These are phyloP conservation scores for Quercus cerris DNA, from an alignment of 306 rosid species.

Conservation along the genomic window DNA sequence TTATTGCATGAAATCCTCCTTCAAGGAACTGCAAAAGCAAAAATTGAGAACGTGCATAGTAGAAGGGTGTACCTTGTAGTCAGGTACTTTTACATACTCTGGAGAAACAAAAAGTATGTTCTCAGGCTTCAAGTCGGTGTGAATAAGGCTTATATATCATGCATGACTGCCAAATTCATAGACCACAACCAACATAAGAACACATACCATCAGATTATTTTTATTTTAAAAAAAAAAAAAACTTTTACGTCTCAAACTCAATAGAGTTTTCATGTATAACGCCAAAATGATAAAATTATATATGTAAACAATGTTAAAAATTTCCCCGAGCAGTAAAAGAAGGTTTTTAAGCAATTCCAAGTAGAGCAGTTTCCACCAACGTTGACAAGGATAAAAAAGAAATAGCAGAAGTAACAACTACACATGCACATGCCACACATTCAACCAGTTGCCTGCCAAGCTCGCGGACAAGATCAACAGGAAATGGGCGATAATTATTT, in stretches of 20 bases:
- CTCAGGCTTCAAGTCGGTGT: constrained; percentile 94
- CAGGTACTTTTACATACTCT: constrained; percentile 74
- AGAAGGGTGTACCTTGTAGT: constrained; percentile 42
- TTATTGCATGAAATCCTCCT: no score
- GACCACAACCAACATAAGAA: not conserved
- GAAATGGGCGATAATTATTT: constrained; percentile 99
- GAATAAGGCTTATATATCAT: constrained; percentile 65
- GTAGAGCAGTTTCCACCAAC: no score
- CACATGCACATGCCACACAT: constrained; percentile 97
- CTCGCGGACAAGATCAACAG: constrained; percentile 99
- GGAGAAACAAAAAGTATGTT: constrained; percentile 68
- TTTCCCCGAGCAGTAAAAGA: no score
- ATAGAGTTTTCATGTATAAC: no score
- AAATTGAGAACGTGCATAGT: no score
- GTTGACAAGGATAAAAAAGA: not conserved
- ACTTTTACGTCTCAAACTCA: no score
- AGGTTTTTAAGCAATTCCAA: no score
- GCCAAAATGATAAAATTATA: no score
- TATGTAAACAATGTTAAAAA: no score
- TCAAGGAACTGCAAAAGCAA: no score
- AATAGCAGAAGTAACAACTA: constrained; percentile 65
- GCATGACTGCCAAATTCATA: constrained; percentile 76
- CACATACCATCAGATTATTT: not conserved
- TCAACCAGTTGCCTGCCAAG: constrained; percentile 99
- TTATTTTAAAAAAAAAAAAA: not conserved